A percentile compares a stretch with the other conserved stretches of the same genome.
These are phyloP conservation scores for Penicillium chermesinum DNA, from an alignment of 495 filamentous ascomycete genomes.

Conservation along the genomic window DNA sequence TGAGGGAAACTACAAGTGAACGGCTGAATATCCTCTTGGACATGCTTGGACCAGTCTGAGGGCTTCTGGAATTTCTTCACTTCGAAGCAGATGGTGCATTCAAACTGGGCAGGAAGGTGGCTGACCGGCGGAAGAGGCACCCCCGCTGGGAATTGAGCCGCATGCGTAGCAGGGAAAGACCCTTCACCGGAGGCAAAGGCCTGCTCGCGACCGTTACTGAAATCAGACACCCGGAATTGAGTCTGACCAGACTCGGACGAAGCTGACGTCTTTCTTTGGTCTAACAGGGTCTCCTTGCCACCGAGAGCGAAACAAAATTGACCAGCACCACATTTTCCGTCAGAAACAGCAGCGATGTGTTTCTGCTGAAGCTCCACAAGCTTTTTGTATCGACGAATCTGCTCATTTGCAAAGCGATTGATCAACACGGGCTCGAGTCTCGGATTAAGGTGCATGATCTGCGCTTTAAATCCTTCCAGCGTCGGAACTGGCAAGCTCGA, in stretches of 20 bases:
- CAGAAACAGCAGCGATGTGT: constrained; percentile 54
- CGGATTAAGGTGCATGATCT: constrained; percentile 70
- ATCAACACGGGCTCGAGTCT: constrained; percentile 62
- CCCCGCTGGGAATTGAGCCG: constrained; percentile 69
- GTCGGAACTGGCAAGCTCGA: constrained; percentile 61
- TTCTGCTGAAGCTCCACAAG: constrained; percentile 68
- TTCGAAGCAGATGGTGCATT: constrained; percentile 87
- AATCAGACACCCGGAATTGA: constrained; percentile 45
- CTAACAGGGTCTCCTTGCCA: constrained; percentile 49
- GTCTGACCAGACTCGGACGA: constrained; percentile 40
- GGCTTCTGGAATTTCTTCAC: constrained; percentile 90
- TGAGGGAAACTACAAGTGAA: constrained; percentile 90
- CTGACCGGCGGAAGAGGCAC: constrained; percentile 78
- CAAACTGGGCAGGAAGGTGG: constrained; percentile 81
- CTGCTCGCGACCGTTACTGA: constrained; percentile 58
- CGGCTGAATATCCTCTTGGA: constrained; percentile 91
- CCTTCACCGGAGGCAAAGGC: constrained; percentile 59
- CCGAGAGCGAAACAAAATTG: constrained; percentile 60
- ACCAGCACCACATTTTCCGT: constrained; percentile 53
- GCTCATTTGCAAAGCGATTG: constrained; percentile 78
- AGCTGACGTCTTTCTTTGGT: constrained; percentile 42
- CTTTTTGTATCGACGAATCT: constrained; percentile 72
- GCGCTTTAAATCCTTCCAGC: constrained; percentile 68
- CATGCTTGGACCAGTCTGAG: constrained; percentile 97
- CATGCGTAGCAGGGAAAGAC: constrained; percentile 56